Evolutionary conservation across 495 filamentous ascomycete species (phyloP).

Genomic region (Oidiodendron maius): DNA sequence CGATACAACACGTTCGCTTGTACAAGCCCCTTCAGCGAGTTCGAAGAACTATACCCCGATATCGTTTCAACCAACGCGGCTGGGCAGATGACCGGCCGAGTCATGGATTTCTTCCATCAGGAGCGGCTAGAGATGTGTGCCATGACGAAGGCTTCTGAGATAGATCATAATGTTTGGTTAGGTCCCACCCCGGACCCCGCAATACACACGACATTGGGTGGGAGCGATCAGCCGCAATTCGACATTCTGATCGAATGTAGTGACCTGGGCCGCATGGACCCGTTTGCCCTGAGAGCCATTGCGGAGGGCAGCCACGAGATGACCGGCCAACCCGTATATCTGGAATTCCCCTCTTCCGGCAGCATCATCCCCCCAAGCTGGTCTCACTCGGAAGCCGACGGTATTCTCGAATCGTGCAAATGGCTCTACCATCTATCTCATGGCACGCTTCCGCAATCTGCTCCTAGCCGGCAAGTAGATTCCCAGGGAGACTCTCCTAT

Average conservation of each 20-base stretch:
- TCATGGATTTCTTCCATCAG: constrained; percentile 88
- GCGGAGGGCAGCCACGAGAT: constrained; percentile 26
- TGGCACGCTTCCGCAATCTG: constrained; percentile 36
- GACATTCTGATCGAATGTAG: constrained; percentile 83
- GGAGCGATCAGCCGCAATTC: constrained; percentile 41
- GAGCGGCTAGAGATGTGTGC: constrained; percentile 87
- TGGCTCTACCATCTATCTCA: constrained; percentile 84
- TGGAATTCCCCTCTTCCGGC: constrained; percentile 91
- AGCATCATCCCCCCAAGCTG: constrained; percentile 79
- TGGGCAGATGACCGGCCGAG: constrained; percentile 66
- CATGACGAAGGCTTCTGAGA: constrained; percentile 87
- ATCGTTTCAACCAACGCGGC: constrained; percentile 70
- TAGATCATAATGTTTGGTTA: constrained; percentile 82
- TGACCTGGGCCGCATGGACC: constrained; percentile 67
- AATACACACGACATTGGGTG: constrained; percentile 18
- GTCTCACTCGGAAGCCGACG: constrained; percentile 72
- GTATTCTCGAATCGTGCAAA: constrained; percentile 75
- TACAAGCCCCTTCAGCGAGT: constrained; percentile 59
- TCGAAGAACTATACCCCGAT: constrained; percentile 64
- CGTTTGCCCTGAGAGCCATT: constrained; percentile 43
- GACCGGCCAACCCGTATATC: constrained; percentile 35
- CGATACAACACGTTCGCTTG: constrained; percentile 80
- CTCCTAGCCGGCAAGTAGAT: constrained; percentile 33
- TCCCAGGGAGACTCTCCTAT: constrained; percentile 49
- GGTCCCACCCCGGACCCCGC: constrained; percentile 76